Conservation (phyloP, 2,329 filamentous ascomycete genomes). For the Orbilia oligospora region DNA sequence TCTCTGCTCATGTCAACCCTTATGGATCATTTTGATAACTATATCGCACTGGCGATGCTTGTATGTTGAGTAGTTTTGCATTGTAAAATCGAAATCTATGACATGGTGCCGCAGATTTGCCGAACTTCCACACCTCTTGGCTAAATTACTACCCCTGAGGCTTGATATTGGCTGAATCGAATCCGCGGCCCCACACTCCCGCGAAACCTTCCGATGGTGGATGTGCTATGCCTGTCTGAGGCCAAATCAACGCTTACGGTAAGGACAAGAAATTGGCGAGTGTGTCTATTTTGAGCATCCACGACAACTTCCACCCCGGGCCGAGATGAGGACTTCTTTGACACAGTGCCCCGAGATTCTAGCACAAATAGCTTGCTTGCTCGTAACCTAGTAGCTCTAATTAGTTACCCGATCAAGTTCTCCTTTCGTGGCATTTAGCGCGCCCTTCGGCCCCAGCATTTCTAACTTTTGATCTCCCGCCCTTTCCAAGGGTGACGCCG, state of each 20-base stretch:
- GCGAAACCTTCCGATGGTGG: slow-evolving; percentile 33
- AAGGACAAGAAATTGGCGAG: slow-evolving; percentile 31
- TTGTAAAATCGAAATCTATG: not conserved
- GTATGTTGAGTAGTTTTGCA: not conserved
- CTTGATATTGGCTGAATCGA: slow-evolving; percentile 11
- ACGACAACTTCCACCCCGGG: slow-evolving; percentile 16
- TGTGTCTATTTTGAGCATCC: slow-evolving; percentile 42
- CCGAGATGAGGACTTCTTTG: slow-evolving; percentile 21
- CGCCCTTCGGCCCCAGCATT: slow-evolving; percentile 19
- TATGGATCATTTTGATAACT: not conserved
- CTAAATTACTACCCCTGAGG: slow-evolving; percentile 48
- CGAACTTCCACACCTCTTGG: slow-evolving; percentile 6
- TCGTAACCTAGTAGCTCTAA: not conserved
- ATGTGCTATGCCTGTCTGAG: slow-evolving; percentile 18
- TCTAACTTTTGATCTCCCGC: not conserved
- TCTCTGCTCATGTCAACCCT: not conserved
- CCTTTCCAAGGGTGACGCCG: slow-evolving; percentile 23
- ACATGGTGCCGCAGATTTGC: not conserved
- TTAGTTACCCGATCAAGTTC: slow-evolving; percentile 12
- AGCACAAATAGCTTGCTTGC: slow-evolving; percentile 4
- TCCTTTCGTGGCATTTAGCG: slow-evolving; percentile 8
- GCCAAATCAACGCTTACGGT: slow-evolving; percentile 27
- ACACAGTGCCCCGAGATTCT: not conserved
- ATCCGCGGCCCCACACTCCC: slow-evolving; percentile 41
- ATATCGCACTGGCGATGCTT: not conserved